Base-by-base conservation (phyloP, 1,284 basidiomycete genomes). In the Farysia itapuensis region DNA sequence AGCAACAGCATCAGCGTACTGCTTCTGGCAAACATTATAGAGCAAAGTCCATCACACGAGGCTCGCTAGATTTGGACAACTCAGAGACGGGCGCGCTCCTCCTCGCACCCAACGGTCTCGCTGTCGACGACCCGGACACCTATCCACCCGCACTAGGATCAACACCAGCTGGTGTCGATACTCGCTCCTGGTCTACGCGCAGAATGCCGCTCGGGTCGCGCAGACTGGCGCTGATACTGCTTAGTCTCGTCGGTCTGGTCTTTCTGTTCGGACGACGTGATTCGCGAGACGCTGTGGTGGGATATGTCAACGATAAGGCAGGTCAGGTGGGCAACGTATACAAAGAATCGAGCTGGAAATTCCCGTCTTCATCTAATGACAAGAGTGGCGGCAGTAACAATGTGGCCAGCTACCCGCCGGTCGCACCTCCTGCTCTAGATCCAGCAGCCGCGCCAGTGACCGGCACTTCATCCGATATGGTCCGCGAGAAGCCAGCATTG, bases 291-390 rank as follows among this genome's bases (percentile, higher is more conserved):
- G 61, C 50, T 26, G 57, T 65, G 2, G 56, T 60, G 14, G 46
- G 31, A n/a, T 65, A 65, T 28, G 57, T 60, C 31, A 61, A 65
- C 24, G 46, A 61, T 23, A 65, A 60, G 39, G 61, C 57, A 0
- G 58, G 31, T 13, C 42, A 61, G 39, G 51, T 65, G 4, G 50
- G 46, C 3, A 39, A 49, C 14, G 51, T 46, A 20, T 51, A 54
- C 15, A 42, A 61, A 19, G 41, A 47, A 7, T 45, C 53, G 15
- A 39, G 42, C 5, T 52, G 48, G 49, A 37, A 16, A 9, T 21
- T 21, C 11, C 13, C 20, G 9, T 8, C 6, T 20, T 12, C 11
- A 11, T 16, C 19, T 20, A 23, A 12, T 9, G 21, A 20, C 22
- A 20, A 12, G 8, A 22, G 22, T 16, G 22, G 21, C 20, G 38